Evolutionary conservation across 331 rosid genomes (phyloP).

Genomic region (Dryas integrifolia): DNA sequence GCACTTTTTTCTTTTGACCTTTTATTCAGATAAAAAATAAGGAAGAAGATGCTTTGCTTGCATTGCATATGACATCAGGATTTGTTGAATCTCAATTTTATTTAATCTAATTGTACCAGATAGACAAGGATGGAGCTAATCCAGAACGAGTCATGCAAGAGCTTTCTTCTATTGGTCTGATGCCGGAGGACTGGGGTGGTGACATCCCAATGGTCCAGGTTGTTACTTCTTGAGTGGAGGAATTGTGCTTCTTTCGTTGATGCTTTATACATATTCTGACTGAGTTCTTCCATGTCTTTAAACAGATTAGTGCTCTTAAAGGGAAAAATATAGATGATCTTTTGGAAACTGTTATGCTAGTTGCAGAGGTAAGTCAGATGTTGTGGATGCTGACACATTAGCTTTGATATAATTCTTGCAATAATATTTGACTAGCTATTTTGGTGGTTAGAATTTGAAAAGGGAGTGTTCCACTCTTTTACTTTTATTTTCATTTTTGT

Average conservation of each 20-base stretch:
- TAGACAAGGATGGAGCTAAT: conserved; percentile 94
- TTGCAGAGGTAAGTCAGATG: conserved; percentile 76
- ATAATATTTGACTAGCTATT: background rate
- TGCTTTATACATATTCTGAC: conserved; percentile 22
- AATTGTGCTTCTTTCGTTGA: conserved; percentile 23
- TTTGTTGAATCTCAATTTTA: conserved; percentile 19
- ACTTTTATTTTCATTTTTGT: too few relatives aligned
- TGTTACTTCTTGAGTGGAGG: conserved; percentile 26
- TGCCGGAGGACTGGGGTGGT: conserved; percentile 99
- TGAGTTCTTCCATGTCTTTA: conserved; percentile 22
- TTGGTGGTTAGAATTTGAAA: background rate
- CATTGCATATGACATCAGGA: conserved; percentile 23
- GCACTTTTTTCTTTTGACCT: background rate
- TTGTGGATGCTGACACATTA: conserved; percentile 9
- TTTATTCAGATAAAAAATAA: background rate
- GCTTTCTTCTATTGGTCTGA: conserved; percentile 87
- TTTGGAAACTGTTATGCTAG: conserved; percentile 90
- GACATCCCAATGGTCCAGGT: conserved; percentile 96
- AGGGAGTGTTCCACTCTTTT: too few relatives aligned
- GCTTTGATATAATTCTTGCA: conserved; percentile 14
- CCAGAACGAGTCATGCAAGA: conserved; percentile 97
- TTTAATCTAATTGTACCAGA: conserved; percentile 47
- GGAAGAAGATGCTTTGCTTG: conserved; percentile 24
- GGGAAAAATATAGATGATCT: conserved; percentile 84
- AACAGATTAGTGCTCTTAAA: conserved; percentile 93